Conservation (phyloP, 345 rosid genomes). For the Tarenaya hassleriana region DNA sequence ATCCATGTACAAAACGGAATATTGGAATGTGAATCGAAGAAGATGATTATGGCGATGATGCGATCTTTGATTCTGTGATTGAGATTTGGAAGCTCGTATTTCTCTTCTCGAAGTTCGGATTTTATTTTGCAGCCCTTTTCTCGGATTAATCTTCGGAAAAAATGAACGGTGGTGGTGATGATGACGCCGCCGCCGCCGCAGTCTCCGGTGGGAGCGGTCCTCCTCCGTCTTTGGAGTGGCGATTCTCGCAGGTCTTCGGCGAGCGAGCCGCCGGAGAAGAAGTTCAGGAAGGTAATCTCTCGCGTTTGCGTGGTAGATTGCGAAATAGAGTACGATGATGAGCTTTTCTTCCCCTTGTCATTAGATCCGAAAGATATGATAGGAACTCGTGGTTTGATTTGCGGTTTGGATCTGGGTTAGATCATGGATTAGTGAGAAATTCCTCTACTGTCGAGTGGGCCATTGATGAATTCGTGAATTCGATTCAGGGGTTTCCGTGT, state of each 20-base stretch:
- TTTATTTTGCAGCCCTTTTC: constrained; percentile 13
- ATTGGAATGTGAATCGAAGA: constrained; percentile 33
- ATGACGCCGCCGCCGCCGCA: constrained; percentile 32
- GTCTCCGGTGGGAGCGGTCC: constrained; percentile 24
- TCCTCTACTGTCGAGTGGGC: constrained; percentile 26
- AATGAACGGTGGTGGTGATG: constrained; percentile 70
- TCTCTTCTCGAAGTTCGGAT: constrained; percentile 22
- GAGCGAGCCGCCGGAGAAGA: constrained; percentile 89
- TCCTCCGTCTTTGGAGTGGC: constrained; percentile 70
- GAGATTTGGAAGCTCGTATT: constrained; percentile 30
- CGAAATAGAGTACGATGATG: neutral
- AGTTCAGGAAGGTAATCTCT: constrained; percentile 63
- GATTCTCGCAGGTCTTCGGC: constrained; percentile 93
- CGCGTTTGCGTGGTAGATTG: neutral
- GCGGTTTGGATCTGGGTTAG: constrained; percentile 53
- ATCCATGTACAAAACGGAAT: constrained; percentile 20
- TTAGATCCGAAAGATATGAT: constrained; percentile 40
- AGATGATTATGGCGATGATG: constrained; percentile 22
- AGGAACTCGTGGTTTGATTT: constrained; percentile 34
- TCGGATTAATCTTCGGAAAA: constrained; percentile 29
- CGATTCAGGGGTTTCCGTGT: constrained; percentile 20
- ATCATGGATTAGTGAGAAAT: constrained; percentile 36
- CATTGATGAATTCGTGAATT: constrained; percentile 23
- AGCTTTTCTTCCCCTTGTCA: neutral
- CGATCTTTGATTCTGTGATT: constrained; percentile 39